Base-by-base conservation (phyloP, 495 filamentous ascomycete genomes). In the Aspergillus ellipticus region DNA sequence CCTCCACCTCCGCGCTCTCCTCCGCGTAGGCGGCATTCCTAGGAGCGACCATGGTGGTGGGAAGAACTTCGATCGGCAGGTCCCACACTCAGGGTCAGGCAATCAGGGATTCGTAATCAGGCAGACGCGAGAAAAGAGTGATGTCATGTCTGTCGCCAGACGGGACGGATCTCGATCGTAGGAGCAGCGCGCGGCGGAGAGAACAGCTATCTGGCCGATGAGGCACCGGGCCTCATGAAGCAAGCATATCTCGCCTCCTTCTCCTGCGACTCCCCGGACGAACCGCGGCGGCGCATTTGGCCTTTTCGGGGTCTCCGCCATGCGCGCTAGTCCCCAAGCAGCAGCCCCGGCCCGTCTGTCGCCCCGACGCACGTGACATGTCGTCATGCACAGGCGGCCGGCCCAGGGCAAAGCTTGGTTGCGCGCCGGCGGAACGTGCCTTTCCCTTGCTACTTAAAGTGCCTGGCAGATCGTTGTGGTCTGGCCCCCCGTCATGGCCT, bases 1-100 rank as follows among this genome's bases (percentile, higher is more conserved):
- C 83, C 68, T 87, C 85, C 42, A 88, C 85, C 70, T 88, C 85
- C 1, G 85, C 85, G 66, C 82, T 82, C 68, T 88, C 85, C 74
- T 88, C 85, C n/a, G 81, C 83, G 66, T 81, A 79, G n/a, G 78
- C 73, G 42, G 73, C 74, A 62, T 79, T 76, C 57, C 78, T 72
- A n/a, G 73, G 67, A 35, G 70, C 74, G 41, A 80, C 73, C 80
- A 83, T 83, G 49, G 53, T 55, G 39, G 56, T 41, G 17, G 41
- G 33, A 42, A 13, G 35, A 15, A n/a, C 35, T 9, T 60, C 65
- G 55, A 59, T 56, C 43, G 52, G 58, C 45, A 45, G 51, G 53
- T 59, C 52, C 57, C 59, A 55, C 51, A 41, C 49, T 51, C 47
- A 58, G 42, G 39, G 51, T 42, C 20, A 42, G 43, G 55, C 46